These are phyloP conservation scores for Meyerozyma sp. DNA, from an alignment of 1,139 yeast species.

Conservation along the genomic window DNA sequence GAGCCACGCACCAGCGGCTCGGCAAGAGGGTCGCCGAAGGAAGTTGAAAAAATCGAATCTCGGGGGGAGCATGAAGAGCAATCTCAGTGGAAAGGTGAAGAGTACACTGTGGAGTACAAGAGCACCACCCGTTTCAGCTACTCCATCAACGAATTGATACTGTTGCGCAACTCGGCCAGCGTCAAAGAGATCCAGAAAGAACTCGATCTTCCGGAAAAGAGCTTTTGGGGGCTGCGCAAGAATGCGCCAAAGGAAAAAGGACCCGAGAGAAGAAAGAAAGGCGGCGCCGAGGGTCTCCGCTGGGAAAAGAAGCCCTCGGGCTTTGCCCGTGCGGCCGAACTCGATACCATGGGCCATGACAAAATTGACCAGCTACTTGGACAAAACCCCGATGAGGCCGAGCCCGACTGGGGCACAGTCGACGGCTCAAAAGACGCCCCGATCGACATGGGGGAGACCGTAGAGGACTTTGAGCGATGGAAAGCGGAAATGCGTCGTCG, in stretches of 20 bases:
- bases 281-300: conserved; percentile 2
- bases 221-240: conserved; percentile 35
- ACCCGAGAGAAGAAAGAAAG: conserved; percentile 8
- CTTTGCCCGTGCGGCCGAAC: conserved; percentile 17
- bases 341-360: conserved; percentile 25
- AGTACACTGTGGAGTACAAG: conserved; percentile 6
- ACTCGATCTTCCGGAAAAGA: conserved; percentile 32
- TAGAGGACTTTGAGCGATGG: conserved; percentile 71
- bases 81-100: conserved; percentile 3
- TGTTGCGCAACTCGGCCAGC: conserved; percentile 32
- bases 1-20: conserved; percentile 15
- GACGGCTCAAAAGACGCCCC: conserved; percentile 26
- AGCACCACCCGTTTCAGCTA: conserved; percentile 19
- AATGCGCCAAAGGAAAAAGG: conserved; percentile 8
- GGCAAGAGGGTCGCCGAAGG: conserved; percentile 12
- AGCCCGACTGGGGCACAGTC: conserved; percentile 50
- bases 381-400: conserved; percentile 38
- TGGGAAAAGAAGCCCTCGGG: conserved; percentile 29
- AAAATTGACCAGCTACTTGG: conserved; percentile 29
- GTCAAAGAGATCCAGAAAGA: conserved; percentile 21
- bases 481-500: conserved; percentile 52
- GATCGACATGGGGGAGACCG: conserved; percentile 52
- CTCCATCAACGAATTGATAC: conserved; percentile 30
- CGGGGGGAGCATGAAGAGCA: neutral
- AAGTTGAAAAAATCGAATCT: neutral